phyloP scores from a whole-genome alignment of 2,329 filamentous ascomycete species.

The Cercospora citrullina region DNA sequence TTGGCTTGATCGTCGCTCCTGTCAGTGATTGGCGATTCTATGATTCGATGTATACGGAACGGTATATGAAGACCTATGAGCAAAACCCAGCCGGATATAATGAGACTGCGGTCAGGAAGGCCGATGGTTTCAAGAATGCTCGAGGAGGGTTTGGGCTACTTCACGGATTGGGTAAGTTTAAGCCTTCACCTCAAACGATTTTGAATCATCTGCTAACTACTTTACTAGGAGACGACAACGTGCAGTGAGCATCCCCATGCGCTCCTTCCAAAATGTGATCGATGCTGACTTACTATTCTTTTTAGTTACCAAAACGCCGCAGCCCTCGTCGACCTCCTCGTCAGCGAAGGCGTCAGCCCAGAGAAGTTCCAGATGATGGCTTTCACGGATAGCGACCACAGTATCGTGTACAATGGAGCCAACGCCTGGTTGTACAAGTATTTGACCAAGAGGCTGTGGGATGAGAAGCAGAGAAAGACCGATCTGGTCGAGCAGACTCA shows the following conservation, averaged over 20 bases:
- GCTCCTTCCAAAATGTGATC: no score
- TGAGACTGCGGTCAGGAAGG: slow-evolving; percentile 58
- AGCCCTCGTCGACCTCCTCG: slow-evolving; percentile 61
- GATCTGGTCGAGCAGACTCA: slow-evolving; percentile 41
- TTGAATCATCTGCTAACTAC: no score
- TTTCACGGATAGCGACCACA: slow-evolving; percentile 66
- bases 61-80: slow-evolving; percentile 66
- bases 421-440: slow-evolving; percentile 62
- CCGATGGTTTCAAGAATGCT: slow-evolving; percentile 62
- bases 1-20: slow-evolving; percentile 64
- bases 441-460: slow-evolving; percentile 60
- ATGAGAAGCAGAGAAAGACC: slow-evolving; percentile 57
- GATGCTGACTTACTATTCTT: no score
- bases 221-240: slow-evolving; percentile 61
- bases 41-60: slow-evolving; percentile 69
- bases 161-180: slow-evolving; percentile 56
- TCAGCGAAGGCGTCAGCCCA: slow-evolving; percentile 59
- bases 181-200: no score
- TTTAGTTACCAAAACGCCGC: slow-evolving; percentile 67
- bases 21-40: slow-evolving; percentile 71
- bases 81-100: slow-evolving; percentile 62
- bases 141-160: slow-evolving; percentile 62
- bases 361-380: slow-evolving; percentile 63
- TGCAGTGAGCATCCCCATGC: slow-evolving; percentile 47
- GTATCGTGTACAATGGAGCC: slow-evolving; percentile 60